phyloP scores from a whole-genome alignment of 2,329 filamentous ascomycete genomes.

The Neofusicoccum ribis region DNA sequence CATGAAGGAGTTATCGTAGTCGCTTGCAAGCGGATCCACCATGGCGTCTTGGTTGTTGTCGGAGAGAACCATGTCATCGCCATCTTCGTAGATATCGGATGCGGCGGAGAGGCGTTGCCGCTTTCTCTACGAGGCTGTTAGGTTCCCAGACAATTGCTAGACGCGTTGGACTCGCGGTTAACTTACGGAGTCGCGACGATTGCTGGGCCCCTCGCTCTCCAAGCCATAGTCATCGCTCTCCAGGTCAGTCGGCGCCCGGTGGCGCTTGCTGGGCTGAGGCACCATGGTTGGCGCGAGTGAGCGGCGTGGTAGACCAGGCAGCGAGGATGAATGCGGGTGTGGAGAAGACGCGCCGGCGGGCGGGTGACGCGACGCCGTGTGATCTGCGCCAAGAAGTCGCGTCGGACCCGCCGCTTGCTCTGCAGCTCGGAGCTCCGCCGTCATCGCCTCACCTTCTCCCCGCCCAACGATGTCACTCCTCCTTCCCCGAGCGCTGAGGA shows the following conservation, averaged over 20 bases:
- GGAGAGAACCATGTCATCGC: not conserved
- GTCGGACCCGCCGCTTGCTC: slow-evolving; percentile 2
- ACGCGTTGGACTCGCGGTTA: not conserved
- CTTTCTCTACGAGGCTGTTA: not conserved
- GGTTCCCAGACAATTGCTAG: not conserved
- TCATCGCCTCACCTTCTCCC: not conserved
- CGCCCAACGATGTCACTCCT: slow-evolving; percentile 32
- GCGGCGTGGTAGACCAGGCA: not conserved
- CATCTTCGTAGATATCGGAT: not conserved
- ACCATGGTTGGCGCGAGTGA: not conserved
- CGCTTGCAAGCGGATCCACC: not conserved
- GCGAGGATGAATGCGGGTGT: not conserved
- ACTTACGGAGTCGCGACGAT: slow-evolving; percentile 14
- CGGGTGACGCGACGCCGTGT: not conserved
- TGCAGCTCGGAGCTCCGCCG: slow-evolving; percentile 4
- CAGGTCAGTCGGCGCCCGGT: not conserved
- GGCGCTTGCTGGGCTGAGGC: slow-evolving; percentile 13
- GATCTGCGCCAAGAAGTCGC: slow-evolving; percentile 13
- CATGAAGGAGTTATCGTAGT: not conserved
- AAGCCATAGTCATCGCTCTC: not conserved
- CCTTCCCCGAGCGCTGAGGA: slow-evolving; percentile 29
- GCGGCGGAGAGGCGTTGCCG: not conserved
- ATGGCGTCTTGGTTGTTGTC: not conserved
- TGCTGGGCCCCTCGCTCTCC: not conserved
- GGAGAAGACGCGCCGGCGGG: slow-evolving; percentile 12